A percentile compares a stretch with the other conserved stretches of the same genome.
Conservation (phyloP, 352 stramenopile genomes). For the Globisporangium acanthophoron region DNA sequence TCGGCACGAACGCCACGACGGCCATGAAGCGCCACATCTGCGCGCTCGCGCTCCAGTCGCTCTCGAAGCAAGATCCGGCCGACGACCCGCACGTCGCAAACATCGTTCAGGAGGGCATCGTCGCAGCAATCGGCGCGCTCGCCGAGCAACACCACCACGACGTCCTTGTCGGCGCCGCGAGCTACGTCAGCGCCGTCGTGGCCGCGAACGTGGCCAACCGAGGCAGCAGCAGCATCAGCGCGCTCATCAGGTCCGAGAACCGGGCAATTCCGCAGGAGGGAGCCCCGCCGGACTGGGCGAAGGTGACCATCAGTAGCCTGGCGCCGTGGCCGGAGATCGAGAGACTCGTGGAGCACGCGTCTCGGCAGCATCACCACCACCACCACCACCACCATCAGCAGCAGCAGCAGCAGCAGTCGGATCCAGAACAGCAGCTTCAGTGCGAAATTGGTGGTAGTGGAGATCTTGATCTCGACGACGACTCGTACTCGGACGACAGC, state of each 20-base stretch:
- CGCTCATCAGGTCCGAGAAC: slow-evolving; percentile 17
- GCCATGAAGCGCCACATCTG: slow-evolving; percentile 64
- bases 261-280: slow-evolving; percentile 40
- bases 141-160: slow-evolving; percentile 60
- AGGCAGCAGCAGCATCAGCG: slow-evolving; percentile 15
- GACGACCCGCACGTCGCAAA: slow-evolving; percentile 47
- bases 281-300: slow-evolving; percentile 46
- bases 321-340: slow-evolving; percentile 45
- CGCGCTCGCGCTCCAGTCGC: slow-evolving; percentile 47
- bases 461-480: slow-evolving; percentile 15
- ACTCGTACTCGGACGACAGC: slow-evolving; percentile 33
- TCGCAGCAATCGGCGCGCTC: slow-evolving; percentile 50
- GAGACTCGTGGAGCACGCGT: slow-evolving; percentile 3
- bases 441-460: neutral
- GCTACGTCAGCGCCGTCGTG: slow-evolving; percentile 17
- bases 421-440: neutral
- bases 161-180: slow-evolving; percentile 30
- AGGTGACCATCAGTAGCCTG: slow-evolving; percentile 47
- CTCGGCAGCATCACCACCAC: neutral
- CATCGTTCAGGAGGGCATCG: slow-evolving; percentile 67
- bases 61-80: slow-evolving; percentile 36
- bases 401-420: neutral
- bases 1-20: slow-evolving; percentile 34
- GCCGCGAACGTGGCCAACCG: neutral
- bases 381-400: neutral